These are phyloP conservation scores for Wallemia ichthyophaga DNA, from an alignment of 1,284 basidiomycete species.

Conservation along the genomic window DNA sequence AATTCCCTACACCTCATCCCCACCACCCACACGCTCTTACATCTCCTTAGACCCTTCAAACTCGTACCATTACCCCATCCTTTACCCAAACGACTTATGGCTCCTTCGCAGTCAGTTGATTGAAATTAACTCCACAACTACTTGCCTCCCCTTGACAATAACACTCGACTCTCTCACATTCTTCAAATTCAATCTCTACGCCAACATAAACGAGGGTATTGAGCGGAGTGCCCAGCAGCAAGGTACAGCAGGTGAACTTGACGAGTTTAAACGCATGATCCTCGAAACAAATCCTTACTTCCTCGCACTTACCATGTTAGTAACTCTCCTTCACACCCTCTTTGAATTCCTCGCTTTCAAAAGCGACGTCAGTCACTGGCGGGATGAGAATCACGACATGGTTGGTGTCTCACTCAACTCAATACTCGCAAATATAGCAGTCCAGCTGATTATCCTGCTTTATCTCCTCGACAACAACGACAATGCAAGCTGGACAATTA, in stretches of 20 bases:
- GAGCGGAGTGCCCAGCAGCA: conserved; percentile 32
- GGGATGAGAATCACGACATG: conserved; percentile 39
- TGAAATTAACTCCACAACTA: conserved; percentile 47
- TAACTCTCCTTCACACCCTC: conserved; percentile 45
- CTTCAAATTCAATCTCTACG: conserved; percentile 39
- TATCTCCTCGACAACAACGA: conserved; percentile 86
- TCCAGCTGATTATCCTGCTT: conserved; percentile 46
- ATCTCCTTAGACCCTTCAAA: conserved; percentile 26
- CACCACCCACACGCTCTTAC: conserved; percentile 30
- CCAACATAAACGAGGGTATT: conserved; percentile 10
- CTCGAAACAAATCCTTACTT: conserved; percentile 57
- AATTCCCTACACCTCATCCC: conserved; percentile 28
- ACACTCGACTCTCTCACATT: conserved; percentile 57
- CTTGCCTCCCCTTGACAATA: conserved; percentile 42
- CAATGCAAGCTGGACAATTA: conserved; percentile 83
- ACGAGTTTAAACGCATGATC: conserved; percentile 77
- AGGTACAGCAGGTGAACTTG: conserved; percentile 35
- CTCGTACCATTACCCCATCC: conserved; percentile 48
- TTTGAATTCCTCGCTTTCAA: conserved; percentile 90
- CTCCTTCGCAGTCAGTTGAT: conserved; percentile 33
- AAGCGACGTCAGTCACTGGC: conserved; percentile 78
- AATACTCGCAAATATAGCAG: conserved; percentile 78
- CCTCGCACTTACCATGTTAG: conserved; percentile 24
- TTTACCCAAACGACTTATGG: conserved; percentile 88
- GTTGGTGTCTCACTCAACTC: conserved; percentile 24